A percentile compares a stretch with the other conserved stretches of the same genome.
phyloP scores from a whole-genome alignment of 192 early-diverging fungal genomes.

The Glomus cerebriforme region DNA sequence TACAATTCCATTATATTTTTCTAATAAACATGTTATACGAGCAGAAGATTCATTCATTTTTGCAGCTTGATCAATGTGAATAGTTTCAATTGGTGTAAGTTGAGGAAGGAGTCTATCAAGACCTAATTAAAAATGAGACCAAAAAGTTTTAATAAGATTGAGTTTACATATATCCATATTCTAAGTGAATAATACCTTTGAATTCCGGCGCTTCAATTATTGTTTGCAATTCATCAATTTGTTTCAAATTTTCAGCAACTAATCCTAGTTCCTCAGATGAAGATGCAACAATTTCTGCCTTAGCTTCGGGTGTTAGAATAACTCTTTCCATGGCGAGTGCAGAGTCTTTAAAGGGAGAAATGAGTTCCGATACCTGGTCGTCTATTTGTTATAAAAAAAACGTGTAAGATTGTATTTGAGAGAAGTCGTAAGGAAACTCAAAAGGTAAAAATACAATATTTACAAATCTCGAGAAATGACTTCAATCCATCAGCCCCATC shows the following conservation, averaged over 20 bases:
- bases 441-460: neutral
- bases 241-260: constrained; percentile 42
- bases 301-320: constrained; percentile 41
- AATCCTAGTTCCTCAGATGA: constrained; percentile 39
- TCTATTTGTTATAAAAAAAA: constrained; percentile 7
- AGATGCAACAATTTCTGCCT: constrained; percentile 43
- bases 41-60: constrained; percentile 35
- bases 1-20: constrained; percentile 48
- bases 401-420: neutral
- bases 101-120: constrained; percentile 36
- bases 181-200: constrained; percentile 31
- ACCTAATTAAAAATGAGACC: constrained; percentile 13
- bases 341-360: constrained; percentile 24
- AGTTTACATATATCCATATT: too few species aligned
- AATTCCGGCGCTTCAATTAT: constrained; percentile 44
- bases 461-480: constrained; percentile 44
- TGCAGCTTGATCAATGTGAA: constrained; percentile 37
- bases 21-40: constrained; percentile 39
- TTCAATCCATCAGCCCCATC: constrained; percentile 35
- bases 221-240: constrained; percentile 43
- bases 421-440: neutral
- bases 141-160: neutral
- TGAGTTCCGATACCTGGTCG: constrained; percentile 14
- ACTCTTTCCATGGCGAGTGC: constrained; percentile 41
- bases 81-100: constrained; percentile 39